Base-by-base conservation (phyloP, 352 stramenopile genomes). In the Phytophthora pluvialis region DNA sequence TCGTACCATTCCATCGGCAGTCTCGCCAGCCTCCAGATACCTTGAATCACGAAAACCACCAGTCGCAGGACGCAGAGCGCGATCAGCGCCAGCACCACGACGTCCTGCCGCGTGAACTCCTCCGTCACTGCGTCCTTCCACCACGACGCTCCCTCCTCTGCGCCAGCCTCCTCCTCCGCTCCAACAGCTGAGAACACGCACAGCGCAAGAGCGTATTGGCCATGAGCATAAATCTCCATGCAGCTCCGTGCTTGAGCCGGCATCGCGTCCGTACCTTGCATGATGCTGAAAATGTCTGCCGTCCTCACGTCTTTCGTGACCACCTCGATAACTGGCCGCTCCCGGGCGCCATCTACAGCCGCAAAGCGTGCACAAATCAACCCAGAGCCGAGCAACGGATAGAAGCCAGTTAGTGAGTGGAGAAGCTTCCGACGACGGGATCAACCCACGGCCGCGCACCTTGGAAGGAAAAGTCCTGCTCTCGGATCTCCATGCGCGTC, bases 381-480 rank as follows among this genome's bases (percentile, higher is more conserved):
- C 31, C 53, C 58, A 68, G 7, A 10, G 15, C 12, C 5, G 46
- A 18, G 47, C 38, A 50, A 47, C 31, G 39, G 16, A 55, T 47
- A 60, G 15, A 65, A 65, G 49, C 62, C 57, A 65, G 50, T 72
- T 59, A 68, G 51, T 51, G 4, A 35, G 31, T 35, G 31, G 33
- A 33, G 42, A 62, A 60, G 42, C 54, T 51, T 60, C 48, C 32
- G 12, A 39, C 31, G 32, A 42, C 40, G 12, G 16, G 39, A 25
- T 58, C n/a, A 66, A 73, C 48, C 48, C 65, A 68, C 43, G 50
- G 25, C 28, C 39, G 12, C 44, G 9, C 32, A 91, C 83, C 74
- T 57, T 67, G 72, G 66, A 88, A 92, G 18, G 81, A 92, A 32
- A 78, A 92, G 53, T 89, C 79, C 46, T 89, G 77, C 47, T 86